Percentiles rank a stretch among this genome's conserved stretches.
Evolutionary conservation across 164 flowering plant species (phyloP).

Genomic region (Brasenia schreberi): DNA sequence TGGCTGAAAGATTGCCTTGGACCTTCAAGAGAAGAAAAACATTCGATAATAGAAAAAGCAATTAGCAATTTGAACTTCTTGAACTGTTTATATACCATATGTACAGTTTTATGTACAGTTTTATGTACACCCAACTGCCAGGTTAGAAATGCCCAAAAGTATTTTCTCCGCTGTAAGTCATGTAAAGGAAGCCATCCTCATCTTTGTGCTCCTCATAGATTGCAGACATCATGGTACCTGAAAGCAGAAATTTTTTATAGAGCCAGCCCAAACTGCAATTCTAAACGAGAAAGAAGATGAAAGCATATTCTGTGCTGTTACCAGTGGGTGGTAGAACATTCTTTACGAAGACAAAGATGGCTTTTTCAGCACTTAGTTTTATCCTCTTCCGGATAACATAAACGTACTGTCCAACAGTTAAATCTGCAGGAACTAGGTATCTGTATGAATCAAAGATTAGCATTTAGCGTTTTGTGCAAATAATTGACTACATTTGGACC

Average conservation of each 20-base stretch:
- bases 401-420: constrained; percentile 58
- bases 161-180: constrained; percentile 89
- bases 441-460: constrained; percentile 12
- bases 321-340: neutral
- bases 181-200: constrained; percentile 63
- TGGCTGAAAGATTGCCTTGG: too few relatives aligned
- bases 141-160: constrained; percentile 38
- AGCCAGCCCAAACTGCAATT: neutral
- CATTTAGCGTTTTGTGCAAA: too few relatives aligned
- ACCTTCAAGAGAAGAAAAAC: too few relatives aligned
- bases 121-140: too few relatives aligned
- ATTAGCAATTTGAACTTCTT: too few relatives aligned
- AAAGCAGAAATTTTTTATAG: neutral
- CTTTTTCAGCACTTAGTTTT: neutral
- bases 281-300: neutral
- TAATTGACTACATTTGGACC: too few relatives aligned
- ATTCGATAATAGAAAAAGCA: constrained; percentile 7
- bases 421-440: constrained; percentile 47
- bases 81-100: too few relatives aligned
- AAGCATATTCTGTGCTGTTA: neutral
- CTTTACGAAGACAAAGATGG: neutral
- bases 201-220: constrained; percentile 11
- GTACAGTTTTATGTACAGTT: too few relatives aligned
- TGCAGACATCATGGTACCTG: constrained; percentile 68
- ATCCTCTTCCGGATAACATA: constrained; percentile 13